These are phyloP conservation scores for Cochlearia excelsa DNA, from an alignment of 345 rosid genomes.

Conservation along the genomic window DNA sequence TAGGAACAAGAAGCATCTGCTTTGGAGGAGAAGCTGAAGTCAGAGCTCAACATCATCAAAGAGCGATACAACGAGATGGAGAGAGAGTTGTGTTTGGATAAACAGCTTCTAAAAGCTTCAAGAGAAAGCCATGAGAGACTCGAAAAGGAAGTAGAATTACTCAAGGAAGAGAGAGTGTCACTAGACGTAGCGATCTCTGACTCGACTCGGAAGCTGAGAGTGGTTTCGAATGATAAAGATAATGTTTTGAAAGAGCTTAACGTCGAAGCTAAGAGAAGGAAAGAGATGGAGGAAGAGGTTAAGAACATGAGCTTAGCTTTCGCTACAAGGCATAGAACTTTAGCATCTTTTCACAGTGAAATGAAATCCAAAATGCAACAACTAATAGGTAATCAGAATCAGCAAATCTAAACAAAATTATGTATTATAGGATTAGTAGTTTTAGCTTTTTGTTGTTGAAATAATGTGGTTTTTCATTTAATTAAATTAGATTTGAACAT, in stretches of 20 bases:
- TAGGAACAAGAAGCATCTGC: conserved; percentile 51
- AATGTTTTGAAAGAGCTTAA: conserved; percentile 57
- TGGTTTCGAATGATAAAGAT: conserved; percentile 52
- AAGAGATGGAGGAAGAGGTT: conserved; percentile 64
- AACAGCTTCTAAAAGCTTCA: conserved; percentile 48
- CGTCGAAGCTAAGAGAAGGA: conserved; percentile 56
- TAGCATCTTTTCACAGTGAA: conserved; percentile 56
- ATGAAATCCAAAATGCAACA: conserved; percentile 43
- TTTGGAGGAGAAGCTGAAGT: conserved; percentile 43
- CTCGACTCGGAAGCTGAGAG: conserved; percentile 47
- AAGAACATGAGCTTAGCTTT: conserved; percentile 66
- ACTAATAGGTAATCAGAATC: too few relatives aligned
- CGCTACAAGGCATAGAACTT: conserved; percentile 56
- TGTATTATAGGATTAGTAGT: too few relatives aligned
- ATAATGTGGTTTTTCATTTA: too few relatives aligned
- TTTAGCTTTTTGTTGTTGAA: too few relatives aligned
- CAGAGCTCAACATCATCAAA: conserved; percentile 49
- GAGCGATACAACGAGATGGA: conserved; percentile 47
- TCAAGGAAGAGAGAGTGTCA: conserved; percentile 65
- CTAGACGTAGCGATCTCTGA: conserved; percentile 41
- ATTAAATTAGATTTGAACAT: too few relatives aligned
- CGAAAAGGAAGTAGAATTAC: conserved; percentile 51
- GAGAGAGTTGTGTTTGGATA: conserved; percentile 45
- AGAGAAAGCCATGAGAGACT: conserved; percentile 47
- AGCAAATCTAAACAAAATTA: too few relatives aligned